A percentile compares a stretch with the other conserved stretches of the same genome.
Evolutionary conservation across 768 basidiomycete species (phyloP).

Genomic region (Serendipita sp.): DNA sequence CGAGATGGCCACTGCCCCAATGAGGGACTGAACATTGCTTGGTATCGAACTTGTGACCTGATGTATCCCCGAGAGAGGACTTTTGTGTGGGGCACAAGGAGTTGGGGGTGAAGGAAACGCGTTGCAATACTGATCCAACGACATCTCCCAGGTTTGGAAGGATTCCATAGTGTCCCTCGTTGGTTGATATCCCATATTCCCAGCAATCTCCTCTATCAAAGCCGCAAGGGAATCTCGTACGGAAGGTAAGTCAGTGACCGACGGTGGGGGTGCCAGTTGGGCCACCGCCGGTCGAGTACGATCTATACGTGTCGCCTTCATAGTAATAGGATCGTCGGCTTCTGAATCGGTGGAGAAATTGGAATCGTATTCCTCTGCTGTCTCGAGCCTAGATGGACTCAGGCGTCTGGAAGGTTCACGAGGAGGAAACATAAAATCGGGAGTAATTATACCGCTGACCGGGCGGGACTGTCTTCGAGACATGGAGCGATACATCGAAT

Average conservation of each 20-base stretch:
- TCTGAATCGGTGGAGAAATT: conserved; percentile 1
- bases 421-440: neutral
- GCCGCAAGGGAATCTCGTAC: neutral
- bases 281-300: neutral
- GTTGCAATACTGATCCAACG: neutral
- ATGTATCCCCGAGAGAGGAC: neutral
- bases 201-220: neutral
- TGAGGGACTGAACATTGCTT: neutral
- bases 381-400: neutral
- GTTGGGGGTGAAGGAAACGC: neutral
- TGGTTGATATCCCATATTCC: neutral
- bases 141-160: neutral
- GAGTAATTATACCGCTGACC: neutral
- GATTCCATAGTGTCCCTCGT: neutral
- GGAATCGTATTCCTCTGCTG: neutral
- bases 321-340: neutral
- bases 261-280: neutral
- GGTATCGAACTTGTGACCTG: neutral
- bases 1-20: neutral
- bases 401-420: neutral
- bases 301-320: neutral
- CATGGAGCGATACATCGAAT: neutral
- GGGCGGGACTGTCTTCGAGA: neutral
- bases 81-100: neutral
- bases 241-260: neutral